Percentiles rank a stretch among this genome's conserved stretches.
Conservation (phyloP, 805 yeast genomes). For the Zygotorulaspora florentina region DNA sequence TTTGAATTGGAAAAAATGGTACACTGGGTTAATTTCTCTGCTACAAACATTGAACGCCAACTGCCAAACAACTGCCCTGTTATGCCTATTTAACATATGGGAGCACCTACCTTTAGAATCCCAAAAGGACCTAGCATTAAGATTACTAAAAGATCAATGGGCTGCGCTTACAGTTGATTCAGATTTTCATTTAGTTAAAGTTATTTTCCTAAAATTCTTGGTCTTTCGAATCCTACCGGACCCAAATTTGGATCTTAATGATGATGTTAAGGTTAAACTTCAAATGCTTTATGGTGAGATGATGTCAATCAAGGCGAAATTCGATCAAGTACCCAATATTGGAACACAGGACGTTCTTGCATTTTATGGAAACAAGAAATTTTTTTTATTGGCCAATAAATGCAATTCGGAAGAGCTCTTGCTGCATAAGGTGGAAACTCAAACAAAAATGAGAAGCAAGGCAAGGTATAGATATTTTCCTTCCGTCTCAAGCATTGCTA, state of each 20-base stretch:
- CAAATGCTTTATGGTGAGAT: conserved; percentile 11
- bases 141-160: conserved; percentile 19
- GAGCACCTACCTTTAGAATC: conserved; percentile 15
- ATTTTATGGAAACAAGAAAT: conserved; percentile 27
- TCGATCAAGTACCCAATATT: conserved; percentile 3
- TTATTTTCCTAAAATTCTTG: conserved; percentile 18
- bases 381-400: conserved; percentile 18
- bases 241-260: conserved; percentile 1
- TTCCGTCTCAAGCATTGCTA: conserved; percentile 15
- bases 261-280: conserved; percentile 6
- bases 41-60: conserved; percentile 25
- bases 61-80: conserved; percentile 24
- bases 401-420: conserved; percentile 13
- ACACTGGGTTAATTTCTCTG: conserved; percentile 23
- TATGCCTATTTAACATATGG: conserved; percentile 32
- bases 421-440: conserved; percentile 13
- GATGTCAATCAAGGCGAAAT: conserved; percentile 6
- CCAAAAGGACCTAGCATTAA: conserved; percentile 8
- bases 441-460: conserved; percentile 5
- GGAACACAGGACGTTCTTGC: conserved; percentile 12
- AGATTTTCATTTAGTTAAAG: conserved; percentile 15
- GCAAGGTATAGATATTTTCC: conserved; percentile 13
- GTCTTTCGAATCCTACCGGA: conserved; percentile 16
- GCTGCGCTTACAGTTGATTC: conserved; percentile 16
- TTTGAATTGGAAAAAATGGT: conserved; percentile 30